These are phyloP conservation scores for Trichoderma virens DNA, from an alignment of 495 filamentous ascomycete species.

Conservation along the genomic window DNA sequence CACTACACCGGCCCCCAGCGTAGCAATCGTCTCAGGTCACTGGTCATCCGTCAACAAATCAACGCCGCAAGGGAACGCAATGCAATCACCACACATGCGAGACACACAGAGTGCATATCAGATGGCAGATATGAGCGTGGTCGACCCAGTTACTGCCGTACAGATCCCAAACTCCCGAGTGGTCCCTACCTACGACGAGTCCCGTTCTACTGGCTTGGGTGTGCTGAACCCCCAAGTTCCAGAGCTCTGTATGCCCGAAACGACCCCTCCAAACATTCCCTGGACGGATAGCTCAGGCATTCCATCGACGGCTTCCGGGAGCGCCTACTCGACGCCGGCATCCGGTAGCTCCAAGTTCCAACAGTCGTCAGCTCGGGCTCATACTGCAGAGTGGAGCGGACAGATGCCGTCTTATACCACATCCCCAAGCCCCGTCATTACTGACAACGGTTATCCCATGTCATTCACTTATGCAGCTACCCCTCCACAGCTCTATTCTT, in stretches of 20 bases:
- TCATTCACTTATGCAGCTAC: background rate
- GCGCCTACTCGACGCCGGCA: constrained; percentile 38
- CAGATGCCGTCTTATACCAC: background rate
- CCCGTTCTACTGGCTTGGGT: constrained; percentile 6
- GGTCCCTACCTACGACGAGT: background rate
- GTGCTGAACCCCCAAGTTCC: constrained; percentile 15
- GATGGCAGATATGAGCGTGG: constrained; percentile 1
- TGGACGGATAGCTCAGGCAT: constrained; percentile 33
- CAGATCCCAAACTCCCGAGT: background rate
- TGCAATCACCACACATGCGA: constrained; percentile 5
- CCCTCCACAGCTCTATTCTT: background rate
- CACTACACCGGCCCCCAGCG: background rate
- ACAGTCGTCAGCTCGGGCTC: background rate
- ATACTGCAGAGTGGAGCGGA: background rate
- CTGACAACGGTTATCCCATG: background rate
- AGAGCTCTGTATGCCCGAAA: constrained; percentile 16
- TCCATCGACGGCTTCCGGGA: constrained; percentile 41
- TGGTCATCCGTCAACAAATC: constrained; percentile 3
- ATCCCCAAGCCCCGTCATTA: background rate
- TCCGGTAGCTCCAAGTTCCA: constrained; percentile 26
- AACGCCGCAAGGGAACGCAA: background rate
- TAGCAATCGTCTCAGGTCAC: background rate
- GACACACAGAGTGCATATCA: background rate
- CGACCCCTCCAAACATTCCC: background rate
- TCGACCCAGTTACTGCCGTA: background rate